A percentile compares a stretch with the other conserved stretches of the same genome.
phyloP scores from a whole-genome alignment of 1,284 basidiomycete genomes.

The Leccinum fallax region DNA sequence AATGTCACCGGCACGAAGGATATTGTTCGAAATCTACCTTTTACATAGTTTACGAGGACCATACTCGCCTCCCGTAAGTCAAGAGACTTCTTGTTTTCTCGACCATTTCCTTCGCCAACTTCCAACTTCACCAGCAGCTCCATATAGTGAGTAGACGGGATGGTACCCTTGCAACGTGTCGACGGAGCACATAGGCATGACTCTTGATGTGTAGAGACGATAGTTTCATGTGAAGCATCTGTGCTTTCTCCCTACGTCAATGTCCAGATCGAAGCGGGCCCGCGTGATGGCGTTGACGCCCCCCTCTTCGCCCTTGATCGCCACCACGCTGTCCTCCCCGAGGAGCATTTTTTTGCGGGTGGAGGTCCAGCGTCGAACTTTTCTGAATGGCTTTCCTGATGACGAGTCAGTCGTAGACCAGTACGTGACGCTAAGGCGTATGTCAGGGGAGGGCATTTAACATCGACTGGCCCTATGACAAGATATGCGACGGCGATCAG shows the following conservation, averaged over 20 bases:
- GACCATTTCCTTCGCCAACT: neutral
- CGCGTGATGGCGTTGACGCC: conserved; percentile 16
- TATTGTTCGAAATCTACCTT: neutral
- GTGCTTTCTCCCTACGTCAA: conserved; percentile 5
- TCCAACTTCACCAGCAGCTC: neutral
- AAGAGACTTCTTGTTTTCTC: neutral
- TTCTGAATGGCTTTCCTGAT: conserved; percentile 20
- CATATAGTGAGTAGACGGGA: neutral
- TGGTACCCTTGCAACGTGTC: neutral
- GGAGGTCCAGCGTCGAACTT: conserved; percentile 22
- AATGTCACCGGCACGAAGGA: no score
- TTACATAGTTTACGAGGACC: neutral
- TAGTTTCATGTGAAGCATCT: conserved; percentile 79
- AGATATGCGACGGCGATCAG: conserved; percentile 26
- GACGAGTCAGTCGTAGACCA: conserved; percentile 27
- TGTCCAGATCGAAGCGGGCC: conserved; percentile 18
- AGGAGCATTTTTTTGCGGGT: conserved; percentile 19
- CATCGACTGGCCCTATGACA: conserved; percentile 18
- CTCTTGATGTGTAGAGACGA: neutral
- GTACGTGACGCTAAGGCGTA: conserved; percentile 20
- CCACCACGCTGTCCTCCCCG: conserved; percentile 16
- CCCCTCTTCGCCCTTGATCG: conserved; percentile 22
- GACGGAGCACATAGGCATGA: neutral
- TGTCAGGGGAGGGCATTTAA: conserved; percentile 13
- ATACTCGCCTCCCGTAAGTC: neutral